phyloP scores from a whole-genome alignment of 2,329 filamentous ascomycete species.

The Botrytis pseudocinerea region DNA sequence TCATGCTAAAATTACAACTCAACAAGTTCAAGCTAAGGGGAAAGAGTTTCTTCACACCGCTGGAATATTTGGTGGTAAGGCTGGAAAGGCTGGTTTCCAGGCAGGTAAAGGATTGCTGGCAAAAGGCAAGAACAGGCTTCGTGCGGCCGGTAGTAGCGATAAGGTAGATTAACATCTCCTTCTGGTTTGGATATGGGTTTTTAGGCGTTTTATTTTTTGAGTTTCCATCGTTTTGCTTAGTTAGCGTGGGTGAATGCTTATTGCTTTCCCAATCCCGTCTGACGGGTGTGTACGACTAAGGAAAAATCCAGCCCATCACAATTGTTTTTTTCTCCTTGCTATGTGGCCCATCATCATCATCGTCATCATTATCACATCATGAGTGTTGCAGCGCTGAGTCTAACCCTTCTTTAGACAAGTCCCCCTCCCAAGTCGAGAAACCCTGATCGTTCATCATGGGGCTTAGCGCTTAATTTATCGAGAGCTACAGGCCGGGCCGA shows the following conservation, averaged over 20 bases:
- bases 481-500: constrained; percentile 10
- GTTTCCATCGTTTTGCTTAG: constrained; percentile 35
- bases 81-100: constrained; percentile 62
- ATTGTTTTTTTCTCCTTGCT: constrained; percentile 36
- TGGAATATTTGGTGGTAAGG: constrained; percentile 67
- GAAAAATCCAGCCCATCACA: constrained; percentile 38
- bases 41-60: constrained; percentile 88
- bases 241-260: constrained; percentile 30
- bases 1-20: constrained; percentile 36
- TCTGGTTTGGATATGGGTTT: constrained; percentile 37
- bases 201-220: constrained; percentile 34
- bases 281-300: constrained; percentile 41
- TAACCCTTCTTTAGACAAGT: constrained; percentile 41
- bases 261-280: constrained; percentile 37
- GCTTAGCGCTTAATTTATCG: constrained; percentile 34
- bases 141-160: constrained; percentile 61
- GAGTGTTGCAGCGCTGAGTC: constrained; percentile 37
- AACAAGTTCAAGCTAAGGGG: constrained; percentile 62
- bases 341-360: constrained; percentile 34
- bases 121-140: constrained; percentile 84
- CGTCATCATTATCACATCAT: constrained; percentile 25
- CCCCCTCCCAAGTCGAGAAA: constrained; percentile 42
- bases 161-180: constrained; percentile 75
- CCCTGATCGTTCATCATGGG: constrained; percentile 50
- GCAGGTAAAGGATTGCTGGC: constrained; percentile 89